Conservation (phyloP, 768 basidiomycete species). For the Russula compacta region DNA sequence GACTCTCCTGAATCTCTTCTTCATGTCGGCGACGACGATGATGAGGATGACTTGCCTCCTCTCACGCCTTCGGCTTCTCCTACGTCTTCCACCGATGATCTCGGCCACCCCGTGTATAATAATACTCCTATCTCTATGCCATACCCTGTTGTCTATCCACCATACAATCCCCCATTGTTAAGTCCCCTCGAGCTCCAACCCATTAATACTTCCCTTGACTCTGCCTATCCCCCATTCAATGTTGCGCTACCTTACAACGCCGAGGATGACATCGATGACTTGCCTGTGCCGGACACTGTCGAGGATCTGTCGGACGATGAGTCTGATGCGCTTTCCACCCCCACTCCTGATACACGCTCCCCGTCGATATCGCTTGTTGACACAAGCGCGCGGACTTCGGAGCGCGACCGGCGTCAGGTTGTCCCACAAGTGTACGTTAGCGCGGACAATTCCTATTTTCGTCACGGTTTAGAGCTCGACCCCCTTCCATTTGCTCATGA, state of each 20-base stretch:
- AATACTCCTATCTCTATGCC: slow-evolving; percentile 38
- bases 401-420: slow-evolving; percentile 35
- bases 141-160: slow-evolving; percentile 63
- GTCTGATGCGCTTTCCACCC: slow-evolving; percentile 60
- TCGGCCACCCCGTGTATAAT: slow-evolving; percentile 44
- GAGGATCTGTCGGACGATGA: slow-evolving; percentile 83
- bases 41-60: slow-evolving; percentile 50
- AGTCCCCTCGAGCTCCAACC: slow-evolving; percentile 39
- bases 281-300: slow-evolving; percentile 69
- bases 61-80: slow-evolving; percentile 61
- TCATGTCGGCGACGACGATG: slow-evolving; percentile 55
- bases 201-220: slow-evolving; percentile 34
- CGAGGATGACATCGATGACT: slow-evolving; percentile 55
- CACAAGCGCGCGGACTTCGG: slow-evolving; percentile 12
- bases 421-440: slow-evolving; percentile 52
- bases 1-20: slow-evolving; percentile 37
- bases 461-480: slow-evolving; percentile 55
- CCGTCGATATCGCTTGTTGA: slow-evolving; percentile 46
- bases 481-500: slow-evolving; percentile 60
- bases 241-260: slow-evolving; percentile 58
- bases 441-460: slow-evolving; percentile 48
- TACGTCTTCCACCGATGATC: slow-evolving; percentile 71
- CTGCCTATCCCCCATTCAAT: slow-evolving; percentile 30
- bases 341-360: slow-evolving; percentile 43
- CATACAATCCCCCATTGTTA: slow-evolving; percentile 46